Evolutionary conservation across 768 basidiomycete species (phyloP), one percentile per base, ranked within the genome.

Genomic region (Suillus clintonianus): DNA sequence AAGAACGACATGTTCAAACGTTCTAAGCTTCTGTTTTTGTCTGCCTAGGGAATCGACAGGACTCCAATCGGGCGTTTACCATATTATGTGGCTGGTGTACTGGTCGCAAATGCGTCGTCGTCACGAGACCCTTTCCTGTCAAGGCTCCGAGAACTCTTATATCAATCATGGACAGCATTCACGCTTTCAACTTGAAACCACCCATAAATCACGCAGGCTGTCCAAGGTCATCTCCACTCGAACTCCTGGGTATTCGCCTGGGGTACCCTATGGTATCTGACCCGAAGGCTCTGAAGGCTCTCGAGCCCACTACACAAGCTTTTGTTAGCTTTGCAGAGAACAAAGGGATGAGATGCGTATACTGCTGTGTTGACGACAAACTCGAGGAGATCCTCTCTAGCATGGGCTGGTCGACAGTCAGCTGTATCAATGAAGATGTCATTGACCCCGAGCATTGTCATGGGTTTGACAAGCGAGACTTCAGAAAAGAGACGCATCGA

Each of bases 371-470:
- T 17, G 83, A 86, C 66, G 72, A 74, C 39, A 75, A 81, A 15
- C 78, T 85, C 14, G 86, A 89, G 67, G 74, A 81, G 48, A 70
- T 86, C 9, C 81, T 90, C 55, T 81, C 71, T 8, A 79, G 82
- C 43, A 80, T 84, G 65, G 77, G 80, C 1, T 90, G 89, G 89
- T 80, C 82, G 60, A 81, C 83, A 5, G 78, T 90, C 48, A 81
- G 82, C 58, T 89, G 86, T 62, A 87, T 90, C 56, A 84, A 85
- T 57, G 88, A 90, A 69, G 87, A 89, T 58, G 77, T 84, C 42
- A 75, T 86, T 14, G 80, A 85, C 59, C 82, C 86, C 0, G 80
- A 78, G 27, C 80, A 81, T 62, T 62, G 71, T 84, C 19, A 65
- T 83, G 17, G 75, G 81, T 30, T 62, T 83, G 57, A 80, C 78